Evolutionary conservation across 768 basidiomycete species (phyloP), one percentile per base, ranked within the genome.

Genomic region (Leucosporidium scottii): DNA sequence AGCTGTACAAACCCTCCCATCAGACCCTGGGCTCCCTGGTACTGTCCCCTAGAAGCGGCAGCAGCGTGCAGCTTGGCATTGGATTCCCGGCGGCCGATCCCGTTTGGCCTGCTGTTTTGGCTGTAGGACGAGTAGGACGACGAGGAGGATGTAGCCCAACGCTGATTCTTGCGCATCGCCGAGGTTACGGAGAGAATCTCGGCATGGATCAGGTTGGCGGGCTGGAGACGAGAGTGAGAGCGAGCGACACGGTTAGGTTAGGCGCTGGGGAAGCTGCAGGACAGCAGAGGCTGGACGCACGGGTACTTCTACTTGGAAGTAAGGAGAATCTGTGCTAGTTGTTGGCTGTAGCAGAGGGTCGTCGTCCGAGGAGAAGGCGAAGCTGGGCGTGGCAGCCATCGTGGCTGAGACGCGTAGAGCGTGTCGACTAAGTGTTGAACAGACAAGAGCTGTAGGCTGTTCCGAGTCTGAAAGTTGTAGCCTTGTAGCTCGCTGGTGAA

Each of bases 161-260:
- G 85, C 56, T 93, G 92, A 80, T 98, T 98, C 82, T 93, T 91
- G 78, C 94, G 89, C 93, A 99, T 98, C 25, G 86, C 84, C 3
- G 90, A 89, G 47, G 92, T 96, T 72, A 98, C 90, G 23, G 90
- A 82, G 60, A 93, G 83, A 68, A 97, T 89, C 81, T 98, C 93
- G 53, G 92, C 88, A 69, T 89, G 85, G 44, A 98, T 78, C 53
- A 96, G 75, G 63, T 77, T 77, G 49, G 74, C 61, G 5, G 75
- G 58, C 70, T 71, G 66, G 25, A 5, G 50, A 31, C 20, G 30
- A 55, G n/a, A n/a, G n/a, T n/a, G n/a, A n/a, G n/a, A n/a, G n/a
- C 39, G 12, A 18, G 7, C 23, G 48, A 44, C 39, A 13, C 39
- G 39, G 39, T 10, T 44, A 12, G 15, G 27, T 8, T 13, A 23